A percentile compares a stretch with the other conserved stretches of the same genome.
phyloP scores from a whole-genome alignment of 345 rosid genomes.

The Kernera saxatilis region DNA sequence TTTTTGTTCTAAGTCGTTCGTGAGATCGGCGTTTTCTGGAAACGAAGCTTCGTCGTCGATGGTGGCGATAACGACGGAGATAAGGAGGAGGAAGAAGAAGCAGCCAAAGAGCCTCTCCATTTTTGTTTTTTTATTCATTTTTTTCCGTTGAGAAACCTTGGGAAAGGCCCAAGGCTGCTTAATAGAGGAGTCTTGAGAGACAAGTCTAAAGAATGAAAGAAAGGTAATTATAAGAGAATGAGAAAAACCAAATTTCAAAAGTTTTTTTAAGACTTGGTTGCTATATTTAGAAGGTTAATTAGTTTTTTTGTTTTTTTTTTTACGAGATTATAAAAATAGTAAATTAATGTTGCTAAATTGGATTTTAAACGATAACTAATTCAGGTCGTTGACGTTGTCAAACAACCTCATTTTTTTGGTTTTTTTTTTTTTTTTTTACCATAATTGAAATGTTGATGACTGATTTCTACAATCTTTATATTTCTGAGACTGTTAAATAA shows the following conservation, averaged over 20 bases:
- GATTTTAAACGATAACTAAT: not conserved
- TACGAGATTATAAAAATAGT: not conserved
- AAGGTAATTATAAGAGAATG: not conserved
- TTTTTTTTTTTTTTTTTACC: not conserved
- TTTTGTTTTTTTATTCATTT: slow-evolving; percentile 6
- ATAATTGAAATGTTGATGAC: not conserved
- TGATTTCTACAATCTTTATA: not conserved
- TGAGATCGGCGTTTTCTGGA: slow-evolving; percentile 34
- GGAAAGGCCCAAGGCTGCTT: slow-evolving; percentile 44
- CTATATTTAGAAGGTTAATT: slow-evolving; percentile 10
- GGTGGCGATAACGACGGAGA: slow-evolving; percentile 18
- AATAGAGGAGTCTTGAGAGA: not conserved
- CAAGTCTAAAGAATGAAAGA: not conserved
- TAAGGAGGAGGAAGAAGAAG: slow-evolving; percentile 24
- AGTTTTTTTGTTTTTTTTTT: not conserved
- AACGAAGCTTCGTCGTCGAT: slow-evolving; percentile 29
- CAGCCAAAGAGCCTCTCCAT: slow-evolving; percentile 30
- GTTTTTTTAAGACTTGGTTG: not conserved
- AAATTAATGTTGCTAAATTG: not conserved
- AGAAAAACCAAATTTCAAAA: not conserved
- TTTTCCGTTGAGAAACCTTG: slow-evolving; percentile 33
- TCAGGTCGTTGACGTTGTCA: slow-evolving; percentile 12
- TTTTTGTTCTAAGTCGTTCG: slow-evolving; percentile 25
- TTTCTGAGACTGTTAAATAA: not conserved
- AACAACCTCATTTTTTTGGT: not conserved